Conservation (phyloP, 345 rosid genomes). For the Trapa bicornis region DNA sequence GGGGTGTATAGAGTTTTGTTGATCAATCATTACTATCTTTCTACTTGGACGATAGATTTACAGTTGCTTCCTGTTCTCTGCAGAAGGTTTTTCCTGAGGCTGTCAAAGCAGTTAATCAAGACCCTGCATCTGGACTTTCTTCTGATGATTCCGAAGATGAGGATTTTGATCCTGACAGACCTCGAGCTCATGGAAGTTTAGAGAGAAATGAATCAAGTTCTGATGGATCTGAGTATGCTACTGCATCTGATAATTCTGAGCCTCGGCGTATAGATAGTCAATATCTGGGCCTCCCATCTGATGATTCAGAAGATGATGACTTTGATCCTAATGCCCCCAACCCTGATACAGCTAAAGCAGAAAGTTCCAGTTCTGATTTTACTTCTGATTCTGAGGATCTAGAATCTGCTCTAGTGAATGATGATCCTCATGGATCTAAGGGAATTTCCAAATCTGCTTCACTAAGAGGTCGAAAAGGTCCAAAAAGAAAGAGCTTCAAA, state of each 20-base stretch:
- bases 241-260: slow-evolving; percentile 2
- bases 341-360: slow-evolving; percentile 30
- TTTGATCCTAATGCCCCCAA: slow-evolving; percentile 20
- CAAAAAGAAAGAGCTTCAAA: slow-evolving; percentile 15
- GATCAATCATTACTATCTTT: background rate
- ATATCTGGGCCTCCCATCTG: slow-evolving; percentile 2
- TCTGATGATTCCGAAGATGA: slow-evolving; percentile 95
- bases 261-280: background rate
- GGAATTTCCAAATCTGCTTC: slow-evolving; percentile 10
- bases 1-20: background rate
- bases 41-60: background rate
- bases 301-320: slow-evolving; percentile 4
- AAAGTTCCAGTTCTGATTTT: slow-evolving; percentile 64
- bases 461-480: slow-evolving; percentile 8
- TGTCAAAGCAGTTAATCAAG: slow-evolving; percentile 36
- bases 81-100: slow-evolving; percentile 94
- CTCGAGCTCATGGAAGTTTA: background rate
- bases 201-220: background rate
- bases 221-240: slow-evolving; percentile 5
- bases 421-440: slow-evolving; percentile 24
- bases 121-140: slow-evolving; percentile 30
- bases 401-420: slow-evolving; percentile 18
- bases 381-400: slow-evolving; percentile 74
- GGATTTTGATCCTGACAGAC: slow-evolving; percentile 35
- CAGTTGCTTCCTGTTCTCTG: slow-evolving; percentile 11